A percentile compares a stretch with the other conserved stretches of the same genome.
Evolutionary conservation across 192 early-diverging fungal species (phyloP).

Genomic region (Backusella macrospora): DNA sequence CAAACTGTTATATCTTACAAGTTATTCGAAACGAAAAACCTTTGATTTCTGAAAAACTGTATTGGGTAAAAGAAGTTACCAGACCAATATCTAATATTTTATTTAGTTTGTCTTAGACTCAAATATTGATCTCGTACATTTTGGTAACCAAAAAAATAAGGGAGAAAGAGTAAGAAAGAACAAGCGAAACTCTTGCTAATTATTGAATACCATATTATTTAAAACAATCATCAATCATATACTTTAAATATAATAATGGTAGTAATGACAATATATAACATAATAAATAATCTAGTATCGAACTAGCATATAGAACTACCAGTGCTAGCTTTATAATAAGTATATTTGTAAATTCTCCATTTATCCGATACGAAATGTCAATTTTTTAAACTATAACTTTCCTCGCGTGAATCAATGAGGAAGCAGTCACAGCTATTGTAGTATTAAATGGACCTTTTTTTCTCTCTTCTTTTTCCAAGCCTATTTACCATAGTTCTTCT

Average conservation of each 20-base stretch:
- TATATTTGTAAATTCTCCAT: not conserved
- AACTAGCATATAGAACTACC: no score
- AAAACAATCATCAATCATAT: no score
- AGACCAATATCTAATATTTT: not conserved
- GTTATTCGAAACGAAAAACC: no score
- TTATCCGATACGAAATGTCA: conserved; percentile 6
- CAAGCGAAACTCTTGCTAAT: no score
- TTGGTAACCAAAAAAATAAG: not conserved
- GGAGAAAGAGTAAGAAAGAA: no score
- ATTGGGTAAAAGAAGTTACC: no score
- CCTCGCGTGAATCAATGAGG: not conserved
- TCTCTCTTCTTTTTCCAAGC: not conserved
- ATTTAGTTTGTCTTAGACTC: not conserved
- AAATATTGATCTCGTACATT: conserved; percentile 6
- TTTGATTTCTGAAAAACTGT: no score
- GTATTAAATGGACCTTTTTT: not conserved
- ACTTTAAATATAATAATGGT: no score
- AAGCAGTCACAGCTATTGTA: not conserved
- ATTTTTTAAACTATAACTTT: conserved; percentile 8
- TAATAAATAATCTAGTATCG: not conserved
- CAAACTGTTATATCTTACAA: no score
- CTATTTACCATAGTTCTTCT: not conserved
- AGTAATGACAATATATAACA: no score
- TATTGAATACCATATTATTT: no score
- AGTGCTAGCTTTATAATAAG: not conserved